Conservation (phyloP, 2,329 filamentous ascomycete genomes). For the Cladophialophora psammophila region DNA sequence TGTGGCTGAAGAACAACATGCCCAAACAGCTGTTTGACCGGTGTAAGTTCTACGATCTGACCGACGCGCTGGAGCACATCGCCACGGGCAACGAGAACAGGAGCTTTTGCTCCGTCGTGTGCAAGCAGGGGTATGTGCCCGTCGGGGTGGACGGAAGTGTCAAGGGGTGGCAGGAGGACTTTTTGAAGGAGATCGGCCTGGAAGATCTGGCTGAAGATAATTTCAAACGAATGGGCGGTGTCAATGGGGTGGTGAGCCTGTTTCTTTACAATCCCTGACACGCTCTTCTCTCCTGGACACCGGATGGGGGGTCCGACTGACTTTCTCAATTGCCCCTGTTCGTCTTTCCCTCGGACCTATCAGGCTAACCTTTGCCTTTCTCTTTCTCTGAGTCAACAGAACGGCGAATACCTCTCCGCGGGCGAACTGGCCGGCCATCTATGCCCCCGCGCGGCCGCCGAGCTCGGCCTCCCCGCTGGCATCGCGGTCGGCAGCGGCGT, state of each 20-base stretch:
- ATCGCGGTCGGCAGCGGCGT: constrained; percentile 95
- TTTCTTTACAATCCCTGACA: constrained; percentile 41
- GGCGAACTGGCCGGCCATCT: constrained; percentile 88
- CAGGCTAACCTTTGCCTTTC: constrained; percentile 11
- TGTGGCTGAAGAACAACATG: constrained; percentile 99
- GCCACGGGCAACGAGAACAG: constrained; percentile 90
- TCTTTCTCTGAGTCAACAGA: constrained; percentile 62
- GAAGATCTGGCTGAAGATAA: constrained; percentile 82
- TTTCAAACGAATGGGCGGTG: constrained; percentile 92
- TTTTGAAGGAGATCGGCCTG: constrained; percentile 86
- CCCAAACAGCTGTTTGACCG: constrained; percentile 84
- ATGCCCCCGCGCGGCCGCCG: constrained; percentile 79
- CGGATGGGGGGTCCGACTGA: too few species aligned
- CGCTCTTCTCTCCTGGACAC: constrained; percentile 2
- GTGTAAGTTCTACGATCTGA: constrained; percentile 97
- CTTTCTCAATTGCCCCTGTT: not conserved
- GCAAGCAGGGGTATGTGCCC: constrained; percentile 95
- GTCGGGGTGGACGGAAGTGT: constrained; percentile 97
- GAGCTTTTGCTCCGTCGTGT: constrained; percentile 95
- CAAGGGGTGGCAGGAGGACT: constrained; percentile 98
- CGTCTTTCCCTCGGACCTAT: not conserved
- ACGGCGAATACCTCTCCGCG: constrained; percentile 87
- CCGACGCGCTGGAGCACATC: constrained; percentile 90
- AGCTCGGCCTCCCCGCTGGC: constrained; percentile 83
- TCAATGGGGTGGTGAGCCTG: constrained; percentile 87